These are phyloP conservation scores for Knoxdaviesia capensis DNA, from an alignment of 2,329 filamentous ascomycete genomes.

Conservation along the genomic window DNA sequence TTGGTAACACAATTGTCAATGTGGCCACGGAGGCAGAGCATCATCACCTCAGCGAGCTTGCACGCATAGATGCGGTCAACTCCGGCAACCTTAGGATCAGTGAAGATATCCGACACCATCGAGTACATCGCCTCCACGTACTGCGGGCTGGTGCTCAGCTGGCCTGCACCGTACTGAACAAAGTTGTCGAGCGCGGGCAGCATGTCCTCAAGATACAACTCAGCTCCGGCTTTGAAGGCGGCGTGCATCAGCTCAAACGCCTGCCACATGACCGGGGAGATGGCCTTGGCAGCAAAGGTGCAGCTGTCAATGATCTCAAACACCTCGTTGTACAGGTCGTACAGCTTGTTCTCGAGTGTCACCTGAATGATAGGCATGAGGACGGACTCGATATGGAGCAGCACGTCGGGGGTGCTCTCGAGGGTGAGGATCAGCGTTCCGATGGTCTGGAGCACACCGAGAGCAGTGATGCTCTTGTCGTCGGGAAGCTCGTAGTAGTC, in stretches of 20 bases:
- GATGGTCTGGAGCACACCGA: slow-evolving; percentile 93
- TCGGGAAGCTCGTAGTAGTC: slow-evolving; percentile 85
- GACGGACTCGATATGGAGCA: slow-evolving; percentile 84
- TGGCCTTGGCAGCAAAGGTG: slow-evolving; percentile 90
- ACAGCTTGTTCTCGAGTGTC: slow-evolving; percentile 93
- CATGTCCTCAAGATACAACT: slow-evolving; percentile 98
- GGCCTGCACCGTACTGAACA: slow-evolving; percentile 72
- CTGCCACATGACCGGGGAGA: slow-evolving; percentile 95
- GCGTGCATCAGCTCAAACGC: slow-evolving; percentile 92
- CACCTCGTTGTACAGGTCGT: slow-evolving; percentile 92
- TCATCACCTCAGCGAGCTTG: slow-evolving; percentile 91
- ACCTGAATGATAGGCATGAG: slow-evolving; percentile 94
- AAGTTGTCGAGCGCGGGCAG: slow-evolving; percentile 95
- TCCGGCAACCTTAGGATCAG: slow-evolving; percentile 75
- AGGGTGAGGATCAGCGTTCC: slow-evolving; percentile 91
- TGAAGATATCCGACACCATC: slow-evolving; percentile 92
- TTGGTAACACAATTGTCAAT: slow-evolving; percentile 77
- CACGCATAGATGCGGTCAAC: slow-evolving; percentile 94
- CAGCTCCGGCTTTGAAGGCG: slow-evolving; percentile 91
- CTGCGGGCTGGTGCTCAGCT: slow-evolving; percentile 61
- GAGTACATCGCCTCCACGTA: slow-evolving; percentile 78
- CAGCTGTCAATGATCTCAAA: slow-evolving; percentile 99
- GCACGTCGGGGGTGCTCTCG: slow-evolving; percentile 89
- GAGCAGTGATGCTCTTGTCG: slow-evolving; percentile 94
- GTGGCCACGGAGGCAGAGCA: slow-evolving; percentile 79